Percentiles rank a stretch among this genome's conserved stretches.
phyloP scores from a whole-genome alignment of 805 yeast species.

The Grigorovia yakushimaensis region DNA sequence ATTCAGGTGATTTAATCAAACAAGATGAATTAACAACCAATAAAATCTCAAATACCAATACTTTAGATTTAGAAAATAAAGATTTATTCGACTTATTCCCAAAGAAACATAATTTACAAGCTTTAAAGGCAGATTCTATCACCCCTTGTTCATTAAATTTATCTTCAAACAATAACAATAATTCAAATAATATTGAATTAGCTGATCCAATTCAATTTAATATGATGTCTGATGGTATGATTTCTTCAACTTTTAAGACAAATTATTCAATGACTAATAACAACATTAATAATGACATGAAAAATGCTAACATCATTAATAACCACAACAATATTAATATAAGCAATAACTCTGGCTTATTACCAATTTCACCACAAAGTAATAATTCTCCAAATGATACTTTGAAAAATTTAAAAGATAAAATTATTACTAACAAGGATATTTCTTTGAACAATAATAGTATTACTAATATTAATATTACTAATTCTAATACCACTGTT shows the following conservation, averaged over 20 bases:
- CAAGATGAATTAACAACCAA: no score
- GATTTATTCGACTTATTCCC: slow-evolving; percentile 14
- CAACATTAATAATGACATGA: not conserved
- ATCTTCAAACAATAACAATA: slow-evolving; percentile 10
- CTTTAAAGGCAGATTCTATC: slow-evolving; percentile 10
- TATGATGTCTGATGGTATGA: slow-evolving; percentile 16
- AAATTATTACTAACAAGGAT: not conserved
- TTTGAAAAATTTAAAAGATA: slow-evolving; percentile 4
- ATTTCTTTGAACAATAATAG: not conserved
- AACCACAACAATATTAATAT: slow-evolving; percentile 1
- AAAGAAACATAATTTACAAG: slow-evolving; percentile 16
- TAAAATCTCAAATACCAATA: not conserved
- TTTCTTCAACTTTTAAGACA: slow-evolving; percentile 6
- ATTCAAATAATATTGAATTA: not conserved
- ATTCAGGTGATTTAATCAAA: not conserved
- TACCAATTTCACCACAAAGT: slow-evolving; percentile 19
- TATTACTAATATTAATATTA: not conserved
- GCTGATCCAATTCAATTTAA: slow-evolving; percentile 13
- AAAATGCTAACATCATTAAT: slow-evolving; percentile 1
- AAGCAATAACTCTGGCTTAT: not conserved
- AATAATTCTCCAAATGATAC: slow-evolving; percentile 10
- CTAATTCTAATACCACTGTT: not conserved
- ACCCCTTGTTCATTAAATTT: slow-evolving; percentile 25
- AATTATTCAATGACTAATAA: slow-evolving; percentile 8
- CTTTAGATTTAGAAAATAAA: slow-evolving; percentile 1